Base-by-base conservation (phyloP, 495 filamentous ascomycete genomes). In the Penicillium cataractarum region DNA sequence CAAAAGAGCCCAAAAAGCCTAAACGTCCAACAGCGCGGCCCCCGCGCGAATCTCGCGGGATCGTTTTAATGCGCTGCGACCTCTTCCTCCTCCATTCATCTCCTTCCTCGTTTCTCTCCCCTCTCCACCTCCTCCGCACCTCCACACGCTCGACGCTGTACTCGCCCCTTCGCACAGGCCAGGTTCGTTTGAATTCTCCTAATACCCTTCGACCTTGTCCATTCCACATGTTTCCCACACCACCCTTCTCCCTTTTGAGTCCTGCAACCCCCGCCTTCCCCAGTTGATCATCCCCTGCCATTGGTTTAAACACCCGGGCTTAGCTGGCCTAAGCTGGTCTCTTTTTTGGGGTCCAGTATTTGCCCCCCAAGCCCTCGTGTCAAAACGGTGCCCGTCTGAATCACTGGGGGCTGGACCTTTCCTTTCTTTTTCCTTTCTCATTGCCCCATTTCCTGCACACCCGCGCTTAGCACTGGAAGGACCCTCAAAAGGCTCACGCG, bases 401-500 rank as follows among this genome's bases (percentile, higher is more conserved):
- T n/a, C n/a, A n/a, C 46, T 55, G 46, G 60, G 44, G 32, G 55
- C 64, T 21, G 19, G 51, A 8, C 62, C 58, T 64, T 62, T 61
- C 40, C 35, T 61, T 62, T 64, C 57, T 55, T 60, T 58, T 58
- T 55, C 33, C 24, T 55, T 39, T 32, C 0, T n/a, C n/a, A 0
- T 31, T 52, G 13, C 26, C 7, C 26, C 46, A 57, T 63, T 65
- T 55, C 44, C 62, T 61, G 40, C 55, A 52, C 58, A 68, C 37
- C 70, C 70, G 70, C 70, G 70, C 65, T 71, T 71, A 71, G 61
- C 70, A 58, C 60, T 33, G 56, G 22, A 13, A 33, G 22, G 15
- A 21, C 21, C 58, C n/a, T n/a, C n/a, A n/a, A n/a, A n/a, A n/a
- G n/a, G n/a, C n/a, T 54, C 49, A 50, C 48, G 48, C 49, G 50